Percentiles rank a stretch among this genome's conserved stretches.
Evolutionary conservation across 1,284 basidiomycete species (phyloP).

Genomic region (Blastosporella zonata): DNA sequence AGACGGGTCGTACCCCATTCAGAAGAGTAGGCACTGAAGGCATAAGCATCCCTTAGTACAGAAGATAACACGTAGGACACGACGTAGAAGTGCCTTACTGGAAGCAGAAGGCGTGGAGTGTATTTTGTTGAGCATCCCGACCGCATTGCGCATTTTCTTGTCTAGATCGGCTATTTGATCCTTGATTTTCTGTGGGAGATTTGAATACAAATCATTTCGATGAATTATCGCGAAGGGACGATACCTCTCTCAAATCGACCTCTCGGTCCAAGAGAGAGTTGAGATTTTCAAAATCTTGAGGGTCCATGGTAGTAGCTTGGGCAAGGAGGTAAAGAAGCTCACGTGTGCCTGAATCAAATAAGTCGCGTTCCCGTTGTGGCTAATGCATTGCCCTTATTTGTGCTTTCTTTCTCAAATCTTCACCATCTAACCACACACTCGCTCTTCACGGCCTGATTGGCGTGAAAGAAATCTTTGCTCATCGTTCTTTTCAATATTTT

Average conservation of each 20-base stretch:
- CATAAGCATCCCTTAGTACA: constrained; percentile 7
- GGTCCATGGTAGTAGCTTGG: constrained; percentile 45
- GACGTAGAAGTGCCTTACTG: constrained; percentile 39
- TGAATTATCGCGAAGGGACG: constrained; percentile 5
- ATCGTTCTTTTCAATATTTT: not conserved
- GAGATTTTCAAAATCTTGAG: constrained; percentile 45
- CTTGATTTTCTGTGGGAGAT: constrained; percentile 61
- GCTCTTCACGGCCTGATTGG: not conserved
- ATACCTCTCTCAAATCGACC: constrained; percentile 30
- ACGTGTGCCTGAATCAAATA: constrained; percentile 4
- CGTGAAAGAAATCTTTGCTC: not conserved
- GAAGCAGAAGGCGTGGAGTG: constrained; percentile 66
- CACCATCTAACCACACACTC: not conserved
- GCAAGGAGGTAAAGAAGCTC: not conserved
- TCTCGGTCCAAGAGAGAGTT: constrained; percentile 32
- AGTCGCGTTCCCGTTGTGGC: not conserved
- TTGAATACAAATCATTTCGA: not conserved
- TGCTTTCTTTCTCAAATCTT: not conserved
- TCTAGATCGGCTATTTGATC: constrained; percentile 71
- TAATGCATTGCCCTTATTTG: not conserved
- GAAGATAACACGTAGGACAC: not conserved
- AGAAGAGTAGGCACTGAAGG: constrained; percentile 58
- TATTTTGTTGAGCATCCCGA: constrained; percentile 68
- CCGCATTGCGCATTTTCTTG: constrained; percentile 65
- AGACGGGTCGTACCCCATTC: constrained; percentile 49